Evolutionary conservation across 2,329 filamentous ascomycete genomes (phyloP).

Genomic region (Chaetomiaceae sp.): DNA sequence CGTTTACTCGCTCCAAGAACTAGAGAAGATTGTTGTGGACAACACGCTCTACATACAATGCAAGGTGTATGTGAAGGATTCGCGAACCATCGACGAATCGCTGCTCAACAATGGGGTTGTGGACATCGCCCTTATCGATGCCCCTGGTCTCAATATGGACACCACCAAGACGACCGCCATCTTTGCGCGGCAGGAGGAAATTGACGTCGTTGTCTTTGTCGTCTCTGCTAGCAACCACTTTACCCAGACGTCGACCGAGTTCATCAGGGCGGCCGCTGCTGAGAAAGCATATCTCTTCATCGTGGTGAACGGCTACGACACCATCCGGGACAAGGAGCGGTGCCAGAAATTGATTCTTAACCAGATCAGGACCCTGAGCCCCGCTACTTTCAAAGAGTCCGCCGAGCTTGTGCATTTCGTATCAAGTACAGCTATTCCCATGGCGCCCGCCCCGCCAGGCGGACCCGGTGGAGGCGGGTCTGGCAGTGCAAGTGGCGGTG

Average conservation of each 20-base stretch:
- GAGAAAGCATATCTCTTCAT: constrained; percentile 99
- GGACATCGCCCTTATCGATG: constrained; percentile 95
- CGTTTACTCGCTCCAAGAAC: constrained; percentile 69
- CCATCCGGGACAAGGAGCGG: constrained; percentile 83
- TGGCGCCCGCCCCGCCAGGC: constrained; percentile 55
- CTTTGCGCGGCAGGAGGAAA: constrained; percentile 95
- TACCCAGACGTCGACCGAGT: constrained; percentile 94
- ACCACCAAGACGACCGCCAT: constrained; percentile 96
- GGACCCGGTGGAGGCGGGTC: constrained; percentile 52
- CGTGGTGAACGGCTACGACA: constrained; percentile 95
- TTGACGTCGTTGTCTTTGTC: constrained; percentile 97
- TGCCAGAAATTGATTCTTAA: constrained; percentile 92
- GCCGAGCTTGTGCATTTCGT: constrained; percentile 95
- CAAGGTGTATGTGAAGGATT: constrained; percentile 94
- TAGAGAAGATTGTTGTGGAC: constrained; percentile 87
- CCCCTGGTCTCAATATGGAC: constrained; percentile 90
- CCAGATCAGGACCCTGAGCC: constrained; percentile 82
- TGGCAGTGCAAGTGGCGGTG: constrained; percentile 49
- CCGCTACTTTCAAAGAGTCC: constrained; percentile 87
- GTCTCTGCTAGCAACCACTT: constrained; percentile 98
- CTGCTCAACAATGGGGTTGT: constrained; percentile 96
- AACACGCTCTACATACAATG: constrained; percentile 87
- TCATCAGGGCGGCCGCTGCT: constrained; percentile 89
- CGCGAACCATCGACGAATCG: constrained; percentile 83
- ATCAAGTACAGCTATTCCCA: constrained; percentile 90